Percentiles rank a stretch among this genome's conserved stretches.
Evolutionary conservation across 2,329 filamentous ascomycete genomes (phyloP).

Genomic region (Macrophomina phaseolina): DNA sequence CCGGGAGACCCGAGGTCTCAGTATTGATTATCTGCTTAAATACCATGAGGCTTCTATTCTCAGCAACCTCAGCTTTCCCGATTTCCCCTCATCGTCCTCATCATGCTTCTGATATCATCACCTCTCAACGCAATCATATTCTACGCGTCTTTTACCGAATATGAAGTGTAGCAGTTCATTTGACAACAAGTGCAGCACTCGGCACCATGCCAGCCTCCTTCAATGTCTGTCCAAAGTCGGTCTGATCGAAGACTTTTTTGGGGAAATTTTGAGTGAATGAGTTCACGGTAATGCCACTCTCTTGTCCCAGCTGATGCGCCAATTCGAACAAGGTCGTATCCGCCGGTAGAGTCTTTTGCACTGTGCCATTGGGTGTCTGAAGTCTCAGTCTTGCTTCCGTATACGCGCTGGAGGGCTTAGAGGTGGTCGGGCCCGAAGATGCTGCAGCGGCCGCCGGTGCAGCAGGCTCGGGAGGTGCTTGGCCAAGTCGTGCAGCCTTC

Average conservation of each 20-base stretch:
- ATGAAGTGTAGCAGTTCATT: constrained; percentile 39
- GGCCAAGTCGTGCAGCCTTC: constrained; percentile 86
- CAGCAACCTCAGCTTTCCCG: not conserved
- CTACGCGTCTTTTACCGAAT: not conserved
- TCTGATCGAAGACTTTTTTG: constrained; percentile 72
- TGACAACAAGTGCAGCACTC: constrained; percentile 84
- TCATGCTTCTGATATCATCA: not conserved
- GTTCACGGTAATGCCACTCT: constrained; percentile 71
- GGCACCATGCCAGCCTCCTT: constrained; percentile 92
- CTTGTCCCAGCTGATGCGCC: constrained; percentile 73
- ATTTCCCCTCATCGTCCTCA: not conserved
- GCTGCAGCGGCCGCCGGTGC: constrained; percentile 55
- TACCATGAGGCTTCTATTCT: constrained; percentile 16
- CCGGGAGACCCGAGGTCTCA: not conserved
- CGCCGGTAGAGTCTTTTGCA: constrained; percentile 86
- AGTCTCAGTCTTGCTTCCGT: constrained; percentile 82
- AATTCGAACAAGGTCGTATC: constrained; percentile 95
- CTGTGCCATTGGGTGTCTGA: constrained; percentile 75
- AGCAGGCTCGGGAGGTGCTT: constrained; percentile 56
- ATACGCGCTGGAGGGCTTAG: constrained; percentile 73
- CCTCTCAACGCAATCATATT: not conserved
- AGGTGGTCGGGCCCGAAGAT: constrained; percentile 54
- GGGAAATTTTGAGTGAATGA: constrained; percentile 90
- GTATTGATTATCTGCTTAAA: constrained; percentile 6
- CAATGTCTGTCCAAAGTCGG: constrained; percentile 85